Conservation (phyloP, 2,329 filamentous ascomycete species). For the Arachnopeziza araneosa region DNA sequence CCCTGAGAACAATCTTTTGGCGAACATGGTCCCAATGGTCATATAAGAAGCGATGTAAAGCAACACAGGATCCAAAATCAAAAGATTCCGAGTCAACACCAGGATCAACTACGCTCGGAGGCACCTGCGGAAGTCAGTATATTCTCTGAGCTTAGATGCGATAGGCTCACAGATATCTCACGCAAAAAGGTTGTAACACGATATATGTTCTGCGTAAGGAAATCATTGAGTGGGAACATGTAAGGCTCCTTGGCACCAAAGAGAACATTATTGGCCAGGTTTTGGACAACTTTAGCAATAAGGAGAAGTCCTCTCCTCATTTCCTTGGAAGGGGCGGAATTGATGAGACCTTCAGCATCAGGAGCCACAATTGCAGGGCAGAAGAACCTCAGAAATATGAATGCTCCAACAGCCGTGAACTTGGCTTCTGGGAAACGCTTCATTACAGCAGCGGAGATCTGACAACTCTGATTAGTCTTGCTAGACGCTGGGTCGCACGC, state of each 20-base stretch:
- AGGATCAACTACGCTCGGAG: constrained; percentile 42
- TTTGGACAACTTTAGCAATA: constrained; percentile 67
- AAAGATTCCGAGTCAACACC: constrained; percentile 46
- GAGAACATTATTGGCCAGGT: constrained; percentile 65
- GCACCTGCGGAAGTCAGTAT: constrained; percentile 33
- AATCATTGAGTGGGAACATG: constrained; percentile 66
- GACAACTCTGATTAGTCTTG: background rate
- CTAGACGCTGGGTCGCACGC: background rate
- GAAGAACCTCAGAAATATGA: constrained; percentile 67
- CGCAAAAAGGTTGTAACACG: constrained; percentile 60
- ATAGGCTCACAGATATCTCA: constrained; percentile 56
- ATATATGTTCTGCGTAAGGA: constrained; percentile 63
- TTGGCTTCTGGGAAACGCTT: constrained; percentile 62
- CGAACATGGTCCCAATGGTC: constrained; percentile 67
- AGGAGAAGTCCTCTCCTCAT: constrained; percentile 63
- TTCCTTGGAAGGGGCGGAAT: constrained; percentile 56
- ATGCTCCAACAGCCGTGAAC: constrained; percentile 66
- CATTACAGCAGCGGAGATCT: constrained; percentile 60
- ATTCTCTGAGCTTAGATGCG: background rate
- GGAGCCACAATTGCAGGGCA: constrained; percentile 68
- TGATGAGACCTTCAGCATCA: constrained; percentile 61
- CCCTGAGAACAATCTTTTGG: constrained; percentile 56
- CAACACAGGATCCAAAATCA: constrained; percentile 66
- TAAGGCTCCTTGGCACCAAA: constrained; percentile 69
- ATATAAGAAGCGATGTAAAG: constrained; percentile 63